Conservation (phyloP, 2,329 filamentous ascomycete species). For the Fusarium compactum region DNA sequence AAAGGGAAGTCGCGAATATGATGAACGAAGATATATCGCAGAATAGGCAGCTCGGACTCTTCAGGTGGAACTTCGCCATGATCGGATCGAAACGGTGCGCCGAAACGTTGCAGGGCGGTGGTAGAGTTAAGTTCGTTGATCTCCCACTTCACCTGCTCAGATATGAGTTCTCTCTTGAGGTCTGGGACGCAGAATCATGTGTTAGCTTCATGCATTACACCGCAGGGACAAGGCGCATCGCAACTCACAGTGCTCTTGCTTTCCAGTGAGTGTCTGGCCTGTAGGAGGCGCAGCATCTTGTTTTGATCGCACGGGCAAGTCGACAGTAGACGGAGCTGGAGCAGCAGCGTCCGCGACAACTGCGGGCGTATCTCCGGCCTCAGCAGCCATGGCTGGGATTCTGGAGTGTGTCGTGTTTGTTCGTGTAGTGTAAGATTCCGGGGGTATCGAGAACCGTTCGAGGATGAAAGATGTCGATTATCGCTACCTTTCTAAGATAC, state of each 20-base stretch:
- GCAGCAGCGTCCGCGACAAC: slow-evolving; percentile 36
- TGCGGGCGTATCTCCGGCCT: slow-evolving; percentile 44
- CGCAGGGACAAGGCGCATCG: not conserved
- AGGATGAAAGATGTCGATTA: slow-evolving; percentile 1
- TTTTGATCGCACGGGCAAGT: slow-evolving; percentile 51
- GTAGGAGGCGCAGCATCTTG: slow-evolving; percentile 52
- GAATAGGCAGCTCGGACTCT: slow-evolving; percentile 91
- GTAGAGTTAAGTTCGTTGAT: slow-evolving; percentile 94
- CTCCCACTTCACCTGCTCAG: slow-evolving; percentile 88
- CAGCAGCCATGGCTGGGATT: slow-evolving; percentile 47
- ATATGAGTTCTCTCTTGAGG: slow-evolving; percentile 94
- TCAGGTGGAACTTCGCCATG: slow-evolving; percentile 92
- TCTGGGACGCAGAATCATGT: slow-evolving; percentile 60
- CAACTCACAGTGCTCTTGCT: slow-evolving; percentile 93
- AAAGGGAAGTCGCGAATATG: slow-evolving; percentile 99
- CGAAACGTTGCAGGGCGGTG: slow-evolving; percentile 93
- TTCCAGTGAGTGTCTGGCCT: slow-evolving; percentile 79
- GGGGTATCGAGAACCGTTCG: not conserved
- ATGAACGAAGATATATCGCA: slow-evolving; percentile 97
- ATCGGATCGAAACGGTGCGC: slow-evolving; percentile 93
- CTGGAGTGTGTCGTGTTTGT: slow-evolving; percentile 13
- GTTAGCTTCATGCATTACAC: slow-evolving; percentile 26
- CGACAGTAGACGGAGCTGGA: slow-evolving; percentile 29
- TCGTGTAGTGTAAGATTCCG: not conserved
- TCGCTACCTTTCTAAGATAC: slow-evolving; percentile 24